phyloP scores from a whole-genome alignment of 345 rosid species.

The Populus simonii region DNA sequence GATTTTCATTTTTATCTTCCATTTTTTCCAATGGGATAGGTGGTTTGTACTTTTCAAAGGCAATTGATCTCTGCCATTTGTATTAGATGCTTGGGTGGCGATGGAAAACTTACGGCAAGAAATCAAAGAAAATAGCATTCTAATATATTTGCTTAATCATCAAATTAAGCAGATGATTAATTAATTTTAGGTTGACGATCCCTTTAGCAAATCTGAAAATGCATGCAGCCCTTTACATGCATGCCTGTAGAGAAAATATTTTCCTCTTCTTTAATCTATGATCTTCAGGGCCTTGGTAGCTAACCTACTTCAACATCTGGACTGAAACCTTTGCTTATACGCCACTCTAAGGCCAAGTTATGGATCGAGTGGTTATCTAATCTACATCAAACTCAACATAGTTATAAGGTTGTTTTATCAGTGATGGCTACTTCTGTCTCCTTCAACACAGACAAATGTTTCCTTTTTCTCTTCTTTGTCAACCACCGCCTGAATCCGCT shows the following conservation, averaged over 20 bases:
- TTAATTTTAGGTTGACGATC: too few species aligned
- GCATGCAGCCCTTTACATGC: too few species aligned
- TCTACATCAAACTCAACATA: constrained; percentile 13
- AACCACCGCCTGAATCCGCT: too few species aligned
- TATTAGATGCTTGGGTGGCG: constrained; percentile 10
- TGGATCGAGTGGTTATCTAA: constrained; percentile 22
- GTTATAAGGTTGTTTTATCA: constrained; percentile 16
- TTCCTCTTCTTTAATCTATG: too few species aligned
- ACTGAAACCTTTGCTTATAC: constrained; percentile 32
- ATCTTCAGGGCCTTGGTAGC: neutral
- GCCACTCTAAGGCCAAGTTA: constrained; percentile 19
- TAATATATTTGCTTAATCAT: too few species aligned
- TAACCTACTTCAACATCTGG: neutral
- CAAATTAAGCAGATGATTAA: too few species aligned
- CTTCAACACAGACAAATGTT: too few species aligned
- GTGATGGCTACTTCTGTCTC: neutral
- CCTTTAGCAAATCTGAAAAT: too few species aligned
- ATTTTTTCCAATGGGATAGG: neutral
- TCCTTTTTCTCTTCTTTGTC: too few species aligned
- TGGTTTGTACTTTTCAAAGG: constrained; percentile 8
- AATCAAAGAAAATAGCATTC: neutral
- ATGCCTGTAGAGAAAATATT: too few species aligned
- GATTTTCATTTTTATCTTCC: neutral
- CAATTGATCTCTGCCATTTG: constrained; percentile 3
- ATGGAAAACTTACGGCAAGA: neutral